Conservation (phyloP, 495 filamentous ascomycete species). For the Neurospora terricola region DNA sequence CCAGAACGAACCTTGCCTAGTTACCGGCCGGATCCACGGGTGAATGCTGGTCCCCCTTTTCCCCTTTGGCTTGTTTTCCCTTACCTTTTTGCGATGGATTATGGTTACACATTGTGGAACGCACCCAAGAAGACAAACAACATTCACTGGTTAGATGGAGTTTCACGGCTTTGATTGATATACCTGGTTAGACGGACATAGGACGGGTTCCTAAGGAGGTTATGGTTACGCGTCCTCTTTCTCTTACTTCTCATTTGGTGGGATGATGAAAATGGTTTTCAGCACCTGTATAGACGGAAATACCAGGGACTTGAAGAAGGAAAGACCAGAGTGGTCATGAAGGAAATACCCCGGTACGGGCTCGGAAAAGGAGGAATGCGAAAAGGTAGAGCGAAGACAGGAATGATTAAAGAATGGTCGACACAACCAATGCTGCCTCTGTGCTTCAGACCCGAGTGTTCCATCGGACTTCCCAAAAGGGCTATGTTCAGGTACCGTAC, state of each 20-base stretch:
- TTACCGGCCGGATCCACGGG: not conserved
- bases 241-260: not conserved
- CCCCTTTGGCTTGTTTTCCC: conserved; percentile 3
- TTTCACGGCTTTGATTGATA: not conserved
- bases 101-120: not conserved
- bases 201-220: not conserved
- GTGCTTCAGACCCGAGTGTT: not conserved
- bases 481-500: not conserved
- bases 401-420: not conserved
- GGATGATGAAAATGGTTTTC: not conserved
- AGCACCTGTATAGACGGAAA: not conserved
- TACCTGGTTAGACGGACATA: not conserved
- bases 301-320: not conserved
- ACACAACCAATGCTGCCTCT: not conserved
- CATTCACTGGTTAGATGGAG: not conserved
- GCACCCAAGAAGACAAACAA: not conserved
- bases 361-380: not conserved
- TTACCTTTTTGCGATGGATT: not conserved
- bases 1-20: not conserved
- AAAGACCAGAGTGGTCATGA: not conserved
- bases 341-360: not conserved
- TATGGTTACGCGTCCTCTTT: not conserved
- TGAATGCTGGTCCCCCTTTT: not conserved
- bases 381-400: not conserved
- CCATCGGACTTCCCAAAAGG: not conserved